A percentile compares a stretch with the other conserved stretches of the same genome.
Evolutionary conservation across 2,329 filamentous ascomycete species (phyloP).

Genomic region (Claviceps purpurea): DNA sequence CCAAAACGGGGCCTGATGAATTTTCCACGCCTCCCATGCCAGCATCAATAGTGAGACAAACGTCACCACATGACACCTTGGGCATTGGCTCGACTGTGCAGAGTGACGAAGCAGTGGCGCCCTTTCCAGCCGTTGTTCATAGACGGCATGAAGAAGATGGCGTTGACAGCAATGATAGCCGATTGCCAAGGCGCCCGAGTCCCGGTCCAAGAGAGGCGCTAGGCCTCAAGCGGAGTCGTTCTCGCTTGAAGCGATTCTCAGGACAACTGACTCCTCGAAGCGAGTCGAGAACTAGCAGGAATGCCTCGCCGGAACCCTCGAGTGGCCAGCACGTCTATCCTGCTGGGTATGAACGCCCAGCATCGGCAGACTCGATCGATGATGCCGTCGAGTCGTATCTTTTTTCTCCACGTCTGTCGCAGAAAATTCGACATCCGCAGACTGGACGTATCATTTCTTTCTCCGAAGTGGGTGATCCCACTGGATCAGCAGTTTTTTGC

Average conservation of each 20-base stretch:
- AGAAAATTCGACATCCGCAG: constrained; percentile 75
- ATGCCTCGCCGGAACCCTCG: constrained; percentile 13
- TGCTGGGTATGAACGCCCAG: constrained; percentile 56
- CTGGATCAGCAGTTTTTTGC: constrained; percentile 86
- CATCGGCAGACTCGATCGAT: constrained; percentile 76
- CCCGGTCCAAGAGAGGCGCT: constrained; percentile 33
- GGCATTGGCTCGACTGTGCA: constrained; percentile 19
- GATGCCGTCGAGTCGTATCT: constrained; percentile 78
- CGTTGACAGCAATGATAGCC: constrained; percentile 29
- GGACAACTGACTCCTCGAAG: constrained; percentile 28
- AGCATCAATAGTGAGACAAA: constrained; percentile 8
- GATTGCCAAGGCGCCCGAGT: constrained; percentile 33
- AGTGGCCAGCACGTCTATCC: constrained; percentile 18
- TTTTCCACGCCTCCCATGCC: constrained; percentile 9
- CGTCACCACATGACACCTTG: constrained; percentile 13
- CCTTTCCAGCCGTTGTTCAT: constrained; percentile 55
- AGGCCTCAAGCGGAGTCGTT: constrained; percentile 40
- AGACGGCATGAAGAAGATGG: constrained; percentile 39
- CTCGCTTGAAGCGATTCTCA: constrained; percentile 45
- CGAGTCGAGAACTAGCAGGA: constrained; percentile 21
- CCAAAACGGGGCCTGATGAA: constrained; percentile 11
- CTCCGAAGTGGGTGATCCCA: constrained; percentile 86
- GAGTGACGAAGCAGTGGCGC: constrained; percentile 54
- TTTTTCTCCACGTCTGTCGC: constrained; percentile 68
- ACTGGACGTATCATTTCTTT: constrained; percentile 86